Conservation (phyloP, 768 basidiomycete genomes). For the Amanita pallidorosea region DNA sequence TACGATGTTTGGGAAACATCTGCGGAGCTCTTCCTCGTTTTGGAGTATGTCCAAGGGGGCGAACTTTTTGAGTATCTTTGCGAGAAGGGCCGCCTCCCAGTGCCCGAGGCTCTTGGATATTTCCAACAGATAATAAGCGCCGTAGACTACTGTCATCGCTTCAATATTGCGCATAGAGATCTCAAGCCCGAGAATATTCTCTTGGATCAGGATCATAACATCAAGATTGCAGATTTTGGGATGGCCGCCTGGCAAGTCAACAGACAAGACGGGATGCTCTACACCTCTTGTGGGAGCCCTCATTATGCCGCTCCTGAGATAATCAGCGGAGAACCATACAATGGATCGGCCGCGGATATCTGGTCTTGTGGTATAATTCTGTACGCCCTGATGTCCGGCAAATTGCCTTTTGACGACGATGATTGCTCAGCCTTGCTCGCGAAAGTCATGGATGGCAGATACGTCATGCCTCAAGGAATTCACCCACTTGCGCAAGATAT, state of each 20-base stretch:
- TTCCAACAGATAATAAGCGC: slow-evolving; percentile 92
- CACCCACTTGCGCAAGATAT: slow-evolving; percentile 65
- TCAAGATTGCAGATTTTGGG: slow-evolving; percentile 97
- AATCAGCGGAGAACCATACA: slow-evolving; percentile 70
- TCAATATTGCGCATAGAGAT: slow-evolving; percentile 91
- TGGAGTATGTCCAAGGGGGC: slow-evolving; percentile 92
- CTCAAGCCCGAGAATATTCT: slow-evolving; percentile 92
- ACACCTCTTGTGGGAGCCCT: slow-evolving; percentile 87
- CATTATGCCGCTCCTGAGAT: slow-evolving; percentile 95
- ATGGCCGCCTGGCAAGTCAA: slow-evolving; percentile 89
- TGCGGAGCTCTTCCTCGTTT: slow-evolving; percentile 78
- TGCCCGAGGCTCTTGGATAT: slow-evolving; percentile 67
- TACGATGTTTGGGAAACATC: slow-evolving; percentile 98
- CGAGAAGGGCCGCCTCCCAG: slow-evolving; percentile 58
- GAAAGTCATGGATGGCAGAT: slow-evolving; percentile 68
- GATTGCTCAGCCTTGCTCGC: slow-evolving; percentile 67
- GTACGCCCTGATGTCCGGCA: slow-evolving; percentile 77
- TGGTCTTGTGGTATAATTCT: slow-evolving; percentile 97
- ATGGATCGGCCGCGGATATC: slow-evolving; percentile 83
- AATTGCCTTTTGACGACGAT: slow-evolving; percentile 90
- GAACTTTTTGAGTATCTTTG: slow-evolving; percentile 93
- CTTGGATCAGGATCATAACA: slow-evolving; percentile 70
- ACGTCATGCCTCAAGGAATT: slow-evolving; percentile 64
- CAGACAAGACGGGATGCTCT: slow-evolving; percentile 35
- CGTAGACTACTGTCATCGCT: slow-evolving; percentile 88